Evolutionary conservation across 345 rosid species (phyloP).

Genomic region (Eucalyptus globulus): DNA sequence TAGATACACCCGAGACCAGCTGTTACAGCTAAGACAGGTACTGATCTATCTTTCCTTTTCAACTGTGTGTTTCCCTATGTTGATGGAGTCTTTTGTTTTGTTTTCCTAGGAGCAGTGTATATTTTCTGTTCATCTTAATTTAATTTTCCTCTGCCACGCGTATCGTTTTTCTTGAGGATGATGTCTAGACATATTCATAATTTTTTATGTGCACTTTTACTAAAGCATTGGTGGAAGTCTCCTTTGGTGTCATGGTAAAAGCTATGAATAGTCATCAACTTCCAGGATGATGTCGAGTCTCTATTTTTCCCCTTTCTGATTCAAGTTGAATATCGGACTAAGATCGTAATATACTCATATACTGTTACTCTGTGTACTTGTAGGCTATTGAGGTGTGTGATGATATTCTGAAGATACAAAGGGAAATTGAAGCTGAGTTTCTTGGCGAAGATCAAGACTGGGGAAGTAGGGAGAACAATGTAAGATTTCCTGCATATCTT

Average conservation of each 20-base stretch:
- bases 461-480: conserved; percentile 51
- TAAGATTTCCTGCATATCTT: conserved; percentile 4
- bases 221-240: not conserved
- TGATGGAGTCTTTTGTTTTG: not conserved
- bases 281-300: not conserved
- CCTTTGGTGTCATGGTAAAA: not conserved
- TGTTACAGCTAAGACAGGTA: conserved; percentile 59
- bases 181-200: not conserved
- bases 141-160: not conserved
- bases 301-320: not conserved
- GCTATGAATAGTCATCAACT: not conserved
- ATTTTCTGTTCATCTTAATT: not conserved
- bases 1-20: conserved; percentile 57
- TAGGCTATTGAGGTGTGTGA: conserved; percentile 34
- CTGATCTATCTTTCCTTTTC: not conserved
- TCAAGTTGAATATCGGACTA: not conserved
- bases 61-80: not conserved
- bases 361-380: not conserved
- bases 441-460: conserved; percentile 51
- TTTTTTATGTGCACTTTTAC: not conserved
- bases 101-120: not conserved
- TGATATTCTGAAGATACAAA: conserved; percentile 48
- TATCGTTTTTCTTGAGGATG: not conserved
- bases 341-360: not conserved
- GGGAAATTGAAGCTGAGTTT: conserved; percentile 55